A percentile compares a stretch with the other conserved stretches of the same genome.
These are phyloP conservation scores for Athelia sp. DNA, from an alignment of 1,284 basidiomycete genomes.

Conservation along the genomic window DNA sequence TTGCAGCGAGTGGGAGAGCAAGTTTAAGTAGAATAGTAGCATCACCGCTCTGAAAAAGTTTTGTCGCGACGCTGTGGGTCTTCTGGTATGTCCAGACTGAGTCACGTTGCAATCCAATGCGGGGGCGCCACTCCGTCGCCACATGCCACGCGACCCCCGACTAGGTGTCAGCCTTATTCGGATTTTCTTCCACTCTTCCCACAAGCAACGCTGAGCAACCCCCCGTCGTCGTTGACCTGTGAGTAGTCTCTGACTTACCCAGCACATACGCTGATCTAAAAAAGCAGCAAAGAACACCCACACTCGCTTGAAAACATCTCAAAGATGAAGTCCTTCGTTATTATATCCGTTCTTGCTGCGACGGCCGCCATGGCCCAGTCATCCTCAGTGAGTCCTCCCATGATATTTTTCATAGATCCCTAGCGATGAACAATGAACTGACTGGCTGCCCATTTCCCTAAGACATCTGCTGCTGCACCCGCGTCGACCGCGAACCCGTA, in stretches of 20 bases:
- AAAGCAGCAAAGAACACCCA: not conserved
- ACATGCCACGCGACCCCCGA: not conserved
- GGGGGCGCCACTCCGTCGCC: too few relatives aligned
- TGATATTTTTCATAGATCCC: constrained; percentile 7
- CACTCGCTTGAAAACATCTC: not conserved
- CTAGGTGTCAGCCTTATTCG: not conserved
- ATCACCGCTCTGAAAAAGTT: too few relatives aligned
- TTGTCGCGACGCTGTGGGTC: too few relatives aligned
- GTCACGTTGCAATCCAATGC: too few relatives aligned
- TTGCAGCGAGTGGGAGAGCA: too few relatives aligned
- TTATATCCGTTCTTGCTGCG: not conserved
- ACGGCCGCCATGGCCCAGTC: not conserved
- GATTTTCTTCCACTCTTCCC: constrained; percentile 1
- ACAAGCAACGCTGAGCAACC: not conserved
- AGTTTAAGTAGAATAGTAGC: too few relatives aligned
- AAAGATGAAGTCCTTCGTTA: not conserved
- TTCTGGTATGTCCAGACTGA: too few relatives aligned
- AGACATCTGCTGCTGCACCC: constrained; percentile 8
- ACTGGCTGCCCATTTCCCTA: constrained; percentile 12
- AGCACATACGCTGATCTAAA: not conserved
- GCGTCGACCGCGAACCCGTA: constrained; percentile 36
- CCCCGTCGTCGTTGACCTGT: not conserved
- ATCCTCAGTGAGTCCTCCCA: constrained; percentile 6
- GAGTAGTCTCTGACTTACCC: not conserved
- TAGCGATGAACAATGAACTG: too few relatives aligned